Percentiles rank a stretch among this genome's conserved stretches.
These are phyloP conservation scores for Marasmius fiardii DNA, from an alignment of 1,284 basidiomycete species.

Conservation along the genomic window DNA sequence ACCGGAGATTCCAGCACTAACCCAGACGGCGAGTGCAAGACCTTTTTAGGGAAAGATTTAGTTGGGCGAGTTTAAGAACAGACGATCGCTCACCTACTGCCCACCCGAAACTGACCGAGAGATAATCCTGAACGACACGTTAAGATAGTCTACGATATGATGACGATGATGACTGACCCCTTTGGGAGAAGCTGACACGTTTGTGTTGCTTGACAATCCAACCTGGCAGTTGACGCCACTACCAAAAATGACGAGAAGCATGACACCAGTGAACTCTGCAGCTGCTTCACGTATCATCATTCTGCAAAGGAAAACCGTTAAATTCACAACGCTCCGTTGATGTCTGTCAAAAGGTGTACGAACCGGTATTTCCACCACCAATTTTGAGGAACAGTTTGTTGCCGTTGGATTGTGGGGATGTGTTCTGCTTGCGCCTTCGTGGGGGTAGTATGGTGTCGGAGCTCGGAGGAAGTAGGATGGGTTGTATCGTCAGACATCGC, in stretches of 20 bases:
- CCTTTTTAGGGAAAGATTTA: conserved; percentile 16
- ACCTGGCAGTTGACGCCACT: conserved; percentile 60
- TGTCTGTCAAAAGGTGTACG: background rate
- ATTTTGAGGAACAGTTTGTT: background rate
- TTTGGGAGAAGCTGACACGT: conserved; percentile 50
- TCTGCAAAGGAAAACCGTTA: conserved; percentile 11
- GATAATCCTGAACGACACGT: conserved; percentile 37
- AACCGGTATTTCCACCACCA: conserved; percentile 4
- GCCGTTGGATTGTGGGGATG: background rate
- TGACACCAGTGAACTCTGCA: conserved; percentile 65
- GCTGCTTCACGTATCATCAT: conserved; percentile 49
- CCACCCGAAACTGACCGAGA: conserved; percentile 61
- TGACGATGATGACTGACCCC: conserved; percentile 42
- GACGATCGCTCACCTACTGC: conserved; percentile 42
- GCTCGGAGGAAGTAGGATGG: background rate
- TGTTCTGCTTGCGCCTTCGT: background rate
- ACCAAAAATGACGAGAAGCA: conserved; percentile 63
- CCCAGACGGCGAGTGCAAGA: conserved; percentile 59
- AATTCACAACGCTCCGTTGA: background rate
- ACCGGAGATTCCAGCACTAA: conserved; percentile 59
- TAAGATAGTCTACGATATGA: background rate
- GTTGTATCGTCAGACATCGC: background rate
- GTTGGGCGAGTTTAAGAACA: background rate
- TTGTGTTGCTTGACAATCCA: conserved; percentile 44
- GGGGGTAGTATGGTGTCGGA: background rate